A percentile compares a stretch with the other conserved stretches of the same genome.
phyloP scores from a whole-genome alignment of 164 flowering plant genomes.

The Cinnamomum chago region DNA sequence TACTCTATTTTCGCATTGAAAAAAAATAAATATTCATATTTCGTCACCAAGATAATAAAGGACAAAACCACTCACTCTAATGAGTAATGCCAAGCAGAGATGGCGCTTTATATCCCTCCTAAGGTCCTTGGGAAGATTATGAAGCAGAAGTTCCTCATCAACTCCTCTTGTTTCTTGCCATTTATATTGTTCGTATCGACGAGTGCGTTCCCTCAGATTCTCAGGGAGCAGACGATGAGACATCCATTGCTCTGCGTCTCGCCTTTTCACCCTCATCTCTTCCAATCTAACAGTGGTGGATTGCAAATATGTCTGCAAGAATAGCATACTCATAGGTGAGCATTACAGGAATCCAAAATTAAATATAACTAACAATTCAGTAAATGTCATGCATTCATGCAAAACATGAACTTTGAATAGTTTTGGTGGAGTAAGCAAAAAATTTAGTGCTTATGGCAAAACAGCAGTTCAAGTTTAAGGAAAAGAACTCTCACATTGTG shows the following conservation, averaged over 20 bases:
- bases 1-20: no score
- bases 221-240: slow-evolving; percentile 62
- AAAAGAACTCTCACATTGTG: not conserved
- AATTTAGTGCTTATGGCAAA: not conserved
- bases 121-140: slow-evolving; percentile 56
- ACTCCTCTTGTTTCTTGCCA: slow-evolving; percentile 72
- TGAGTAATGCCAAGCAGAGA: slow-evolving; percentile 50
- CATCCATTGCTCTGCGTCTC: slow-evolving; percentile 77
- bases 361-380: not conserved
- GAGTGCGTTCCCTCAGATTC: slow-evolving; percentile 45
- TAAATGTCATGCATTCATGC: not conserved
- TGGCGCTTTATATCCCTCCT: slow-evolving; percentile 65
- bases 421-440: not conserved
- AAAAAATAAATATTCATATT: no score
- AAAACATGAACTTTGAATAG: not conserved
- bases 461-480: not conserved
- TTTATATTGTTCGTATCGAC: slow-evolving; percentile 58
- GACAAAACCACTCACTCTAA: slow-evolving; percentile 35
- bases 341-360: not conserved
- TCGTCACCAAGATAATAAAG: not conserved
- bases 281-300: slow-evolving; percentile 58
- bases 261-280: slow-evolving; percentile 64
- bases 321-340: not conserved
- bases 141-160: slow-evolving; percentile 51
- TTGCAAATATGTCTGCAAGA: slow-evolving; percentile 53